phyloP scores from a whole-genome alignment of 371 early-diverging fungal genomes.

The Coemansia sp. region DNA sequence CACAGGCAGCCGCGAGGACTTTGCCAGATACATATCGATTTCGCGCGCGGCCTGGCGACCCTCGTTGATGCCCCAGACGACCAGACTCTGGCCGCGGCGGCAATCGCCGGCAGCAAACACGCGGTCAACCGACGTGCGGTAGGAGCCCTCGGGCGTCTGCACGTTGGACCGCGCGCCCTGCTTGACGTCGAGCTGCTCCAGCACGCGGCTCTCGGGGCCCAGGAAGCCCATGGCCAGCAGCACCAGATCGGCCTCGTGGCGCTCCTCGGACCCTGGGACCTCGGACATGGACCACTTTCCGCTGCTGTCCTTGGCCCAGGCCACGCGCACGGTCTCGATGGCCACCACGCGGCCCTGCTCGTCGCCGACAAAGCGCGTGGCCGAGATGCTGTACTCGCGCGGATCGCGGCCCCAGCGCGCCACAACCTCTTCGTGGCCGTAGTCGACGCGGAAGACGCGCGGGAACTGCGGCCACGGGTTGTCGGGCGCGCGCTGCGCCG shows the following conservation, averaged over 20 bases:
- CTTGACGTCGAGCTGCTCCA: conserved; percentile 76
- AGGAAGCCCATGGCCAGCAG: conserved; percentile 96
- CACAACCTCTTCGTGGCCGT: conserved; percentile 91
- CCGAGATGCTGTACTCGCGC: conserved; percentile 88
- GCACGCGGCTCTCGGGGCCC: conserved; percentile 86
- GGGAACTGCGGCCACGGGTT: conserved; percentile 98
- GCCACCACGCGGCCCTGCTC: conserved; percentile 81
- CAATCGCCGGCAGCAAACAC: conserved; percentile 98
- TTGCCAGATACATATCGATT: conserved; percentile 77
- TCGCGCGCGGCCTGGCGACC: conserved; percentile 94
- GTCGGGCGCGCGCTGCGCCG: conserved; percentile 70
- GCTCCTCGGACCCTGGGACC: conserved; percentile 76
- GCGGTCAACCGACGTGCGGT: conserved; percentile 72
- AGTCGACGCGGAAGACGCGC: conserved; percentile 91
- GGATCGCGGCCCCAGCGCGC: conserved; percentile 90
- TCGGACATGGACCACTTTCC: conserved; percentile 91
- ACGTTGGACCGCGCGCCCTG: conserved; percentile 63
- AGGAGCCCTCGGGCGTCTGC: conserved; percentile 74
- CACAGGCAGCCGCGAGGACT: conserved; percentile 32
- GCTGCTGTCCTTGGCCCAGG: conserved; percentile 80
- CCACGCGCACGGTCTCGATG: conserved; percentile 91
- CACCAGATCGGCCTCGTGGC: conserved; percentile 86
- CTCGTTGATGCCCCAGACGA: conserved; percentile 98
- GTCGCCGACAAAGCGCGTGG: conserved; percentile 91
- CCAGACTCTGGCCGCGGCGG: conserved; percentile 90